Percentiles rank a stretch among this genome's conserved stretches.
phyloP scores from a whole-genome alignment of 2,329 filamentous ascomycete species.

The Epichloe glyceriae region DNA sequence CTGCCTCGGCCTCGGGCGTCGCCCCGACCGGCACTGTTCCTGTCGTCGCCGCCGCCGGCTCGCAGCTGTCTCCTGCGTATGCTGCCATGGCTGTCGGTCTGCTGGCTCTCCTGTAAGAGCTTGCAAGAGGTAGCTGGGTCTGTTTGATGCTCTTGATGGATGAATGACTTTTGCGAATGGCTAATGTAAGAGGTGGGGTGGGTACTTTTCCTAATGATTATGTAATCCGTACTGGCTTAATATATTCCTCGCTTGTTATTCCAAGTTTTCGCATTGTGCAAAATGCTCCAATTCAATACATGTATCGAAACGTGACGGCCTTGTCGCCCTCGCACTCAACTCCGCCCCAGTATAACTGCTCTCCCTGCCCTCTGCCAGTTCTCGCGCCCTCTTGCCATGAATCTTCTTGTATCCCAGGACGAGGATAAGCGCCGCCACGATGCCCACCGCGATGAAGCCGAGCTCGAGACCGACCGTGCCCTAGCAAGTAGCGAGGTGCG shows the following conservation, averaged over 20 bases:
- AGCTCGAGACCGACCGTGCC: conserved; percentile 35
- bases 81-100: conserved; percentile 2
- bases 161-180: no score
- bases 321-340: conserved; percentile 46
- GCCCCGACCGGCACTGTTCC: neutral
- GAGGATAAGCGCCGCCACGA: conserved; percentile 30
- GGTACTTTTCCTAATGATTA: no score
- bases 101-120: neutral
- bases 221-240: no score
- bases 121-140: no score
- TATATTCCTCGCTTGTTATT: no score
- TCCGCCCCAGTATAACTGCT: conserved; percentile 29
- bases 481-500: conserved; percentile 34
- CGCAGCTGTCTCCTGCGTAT: conserved; percentile 1
- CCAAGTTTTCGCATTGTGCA: no score
- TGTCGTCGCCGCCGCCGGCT: neutral
- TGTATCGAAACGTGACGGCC: conserved; percentile 51
- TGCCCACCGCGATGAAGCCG: conserved; percentile 32
- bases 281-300: conserved; percentile 22
- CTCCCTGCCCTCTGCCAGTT: conserved; percentile 28
- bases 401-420: conserved; percentile 39
- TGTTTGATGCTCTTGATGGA: no score
- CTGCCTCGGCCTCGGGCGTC: neutral
- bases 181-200: no score
- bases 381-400: conserved; percentile 44